Base-by-base conservation (phyloP, 2,329 filamentous ascomycete genomes). In the Macrophomina tecta region DNA sequence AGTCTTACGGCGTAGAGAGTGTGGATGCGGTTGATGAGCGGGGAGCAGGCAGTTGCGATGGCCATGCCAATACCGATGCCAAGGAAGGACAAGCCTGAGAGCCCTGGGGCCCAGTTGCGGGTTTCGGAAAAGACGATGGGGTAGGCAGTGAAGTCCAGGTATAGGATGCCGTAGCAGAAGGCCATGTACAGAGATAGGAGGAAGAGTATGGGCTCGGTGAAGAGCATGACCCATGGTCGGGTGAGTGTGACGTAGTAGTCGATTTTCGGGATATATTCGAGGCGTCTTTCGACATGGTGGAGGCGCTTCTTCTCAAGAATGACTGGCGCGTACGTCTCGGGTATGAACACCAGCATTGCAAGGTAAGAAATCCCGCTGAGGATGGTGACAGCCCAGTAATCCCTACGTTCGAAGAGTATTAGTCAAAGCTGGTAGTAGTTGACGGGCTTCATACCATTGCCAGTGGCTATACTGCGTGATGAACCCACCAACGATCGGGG, bases 71-170 rank as follows among this genome's bases (percentile, higher is more conserved):
- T 79, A 0, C 87, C 87, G 56, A 90, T 89, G 11, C 92, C 94
- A 4, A 90, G 73, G 77, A 96, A 97, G 1, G 92, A 86, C 1
- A 97, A 85, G 0, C 94, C 93, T 0, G 89, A 87, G 38, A 91
- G 61, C 0, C 91, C 89, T 0, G 90, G 83, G 1, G 84, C 84
- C 94, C 94, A 97, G 68, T 91, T 92, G n/a, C 94, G 90, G 67
- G 87, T 80, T 48, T 90, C 82, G 8, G 84, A 83, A 78, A 95
- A 97, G 67, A 97, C 90, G 68, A 96, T 90, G 0, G 93, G 93
- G 76, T 96, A 96, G 12, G 92, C 92, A 16, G 96, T 90, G 80
- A 97, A 97, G 79, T 92, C 94, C 34, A 97, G 87, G 74, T 95
- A 95, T 1, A 97, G 83, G 49, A 97, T 93, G 18, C 89, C 91